phyloP scores from a whole-genome alignment of 306 rosid genomes.

The Cicer arietinum region DNA sequence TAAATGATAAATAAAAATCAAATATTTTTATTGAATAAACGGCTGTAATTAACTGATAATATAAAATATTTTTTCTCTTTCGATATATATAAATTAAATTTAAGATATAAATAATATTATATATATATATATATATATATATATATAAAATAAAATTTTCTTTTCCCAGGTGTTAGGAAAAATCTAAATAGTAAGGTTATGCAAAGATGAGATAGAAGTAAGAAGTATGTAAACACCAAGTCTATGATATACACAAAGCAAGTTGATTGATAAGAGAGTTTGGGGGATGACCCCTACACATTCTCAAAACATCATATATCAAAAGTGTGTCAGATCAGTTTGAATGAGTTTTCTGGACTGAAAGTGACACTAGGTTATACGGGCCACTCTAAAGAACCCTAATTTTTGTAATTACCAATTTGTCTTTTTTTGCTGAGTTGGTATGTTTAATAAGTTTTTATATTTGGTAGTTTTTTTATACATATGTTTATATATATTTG shows the following conservation, averaged over 20 bases:
- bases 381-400: conserved; percentile 42
- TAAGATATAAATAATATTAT: too few species aligned
- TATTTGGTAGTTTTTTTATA: background rate
- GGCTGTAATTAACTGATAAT: too few species aligned
- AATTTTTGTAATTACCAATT: conserved; percentile 49
- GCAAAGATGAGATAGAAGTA: conserved; percentile 19
- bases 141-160: background rate
- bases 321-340: conserved; percentile 48
- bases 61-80: too few species aligned
- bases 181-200: conserved; percentile 37
- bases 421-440: conserved; percentile 47
- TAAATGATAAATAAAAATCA: too few species aligned
- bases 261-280: conserved; percentile 35
- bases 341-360: conserved; percentile 46
- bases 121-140: too few species aligned
- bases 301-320: conserved; percentile 18
- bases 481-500: background rate
- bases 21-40: too few species aligned
- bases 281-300: conserved; percentile 48
- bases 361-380: conserved; percentile 46
- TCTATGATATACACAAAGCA: conserved; percentile 29
- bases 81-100: too few species aligned
- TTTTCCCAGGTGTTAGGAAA: conserved; percentile 39
- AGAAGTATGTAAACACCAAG: conserved; percentile 36
- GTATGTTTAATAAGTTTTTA: conserved; percentile 20